Evolutionary conservation across 495 filamentous ascomycete species (phyloP), one percentile per base, ranked within the genome.

Genomic region (Daldinia decipiens): DNA sequence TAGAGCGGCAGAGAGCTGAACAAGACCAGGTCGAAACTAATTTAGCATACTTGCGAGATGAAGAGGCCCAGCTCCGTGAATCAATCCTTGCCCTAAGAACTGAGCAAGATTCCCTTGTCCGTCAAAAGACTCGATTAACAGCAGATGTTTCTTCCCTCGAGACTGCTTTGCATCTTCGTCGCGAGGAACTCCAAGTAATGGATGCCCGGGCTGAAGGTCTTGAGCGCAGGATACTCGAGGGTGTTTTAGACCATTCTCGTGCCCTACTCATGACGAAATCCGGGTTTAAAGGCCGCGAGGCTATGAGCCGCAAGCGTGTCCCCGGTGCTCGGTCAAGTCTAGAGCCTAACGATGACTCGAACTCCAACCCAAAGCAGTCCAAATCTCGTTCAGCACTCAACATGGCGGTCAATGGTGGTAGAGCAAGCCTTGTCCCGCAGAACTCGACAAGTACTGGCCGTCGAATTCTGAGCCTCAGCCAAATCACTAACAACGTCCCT

Each of bases 161-260:
- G 73, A 98, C 93, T 21, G 94, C 95, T 3, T 86, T 98, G 3
- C 87, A 90, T 15, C 87, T 98, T 62, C 90, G 95, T 13, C 90
- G 92, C 26, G 95, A 98, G 76, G 95, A 99, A 77, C 89, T 98
- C 61, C 87, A 93, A 43, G 84, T 89, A 26, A 96, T 99, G 90
- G 93, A 97, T 75, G 86, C 87, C 8, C 89, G 93, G 54, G 94
- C 94, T 9, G 93, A 97, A 70, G 86, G 87, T 26, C 84, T 99
- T 1, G 95, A 99, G 81, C 90, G 94, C 50, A 88, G 95, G 9
- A 97, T 99, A 65, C 81, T 99, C 31, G 95, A 98, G 63, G 93
- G 94, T 31, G 93, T 98, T 40, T 93, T 99, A 67, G 94, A 99
- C 74, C 94, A 98, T 74, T 97, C 95, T 34, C 90, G 93, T 19